These are phyloP conservation scores for Zygotorulaspora chibaensis DNA, from an alignment of 805 yeast genomes.

Conservation along the genomic window DNA sequence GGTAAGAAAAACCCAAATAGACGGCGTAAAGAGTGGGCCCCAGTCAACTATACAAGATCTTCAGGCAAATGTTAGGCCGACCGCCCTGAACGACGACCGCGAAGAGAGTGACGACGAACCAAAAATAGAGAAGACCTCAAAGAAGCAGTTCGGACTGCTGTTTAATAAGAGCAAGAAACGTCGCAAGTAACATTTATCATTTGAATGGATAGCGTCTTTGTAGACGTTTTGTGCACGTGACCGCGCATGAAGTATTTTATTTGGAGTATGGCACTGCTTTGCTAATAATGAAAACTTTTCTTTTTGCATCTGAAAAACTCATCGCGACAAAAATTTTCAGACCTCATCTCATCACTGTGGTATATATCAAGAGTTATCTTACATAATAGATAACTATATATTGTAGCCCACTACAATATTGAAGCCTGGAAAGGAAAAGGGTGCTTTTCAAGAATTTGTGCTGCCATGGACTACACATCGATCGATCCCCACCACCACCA, in stretches of 20 bases:
- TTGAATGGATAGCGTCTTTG: background rate
- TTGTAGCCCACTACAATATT: background rate
- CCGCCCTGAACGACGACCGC: background rate
- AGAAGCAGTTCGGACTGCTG: conserved; percentile 29
- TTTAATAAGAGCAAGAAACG: conserved; percentile 22
- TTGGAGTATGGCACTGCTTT: too few species aligned
- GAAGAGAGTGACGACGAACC: conserved; percentile 20
- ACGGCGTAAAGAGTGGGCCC: conserved; percentile 11
- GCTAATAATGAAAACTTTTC: background rate
- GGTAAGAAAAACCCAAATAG: conserved; percentile 26
- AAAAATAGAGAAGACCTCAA: conserved; percentile 15
- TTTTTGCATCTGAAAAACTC: conserved; percentile 4
- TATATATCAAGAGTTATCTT: background rate
- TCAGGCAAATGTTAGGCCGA: background rate
- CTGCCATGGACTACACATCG: conserved; percentile 37
- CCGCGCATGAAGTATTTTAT: background rate
- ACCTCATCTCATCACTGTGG: conserved; percentile 20
- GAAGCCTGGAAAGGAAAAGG: background rate
- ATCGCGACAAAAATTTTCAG: conserved; percentile 19
- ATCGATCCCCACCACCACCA: conserved; percentile 23
- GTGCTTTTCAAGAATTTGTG: background rate
- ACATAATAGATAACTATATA: background rate
- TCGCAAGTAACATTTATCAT: background rate
- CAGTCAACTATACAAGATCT: background rate
- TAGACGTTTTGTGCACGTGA: conserved; percentile 9